Evolutionary conservation across 2,329 filamentous ascomycete genomes (phyloP).

Genomic region (Lachnellula subtilissima): DNA sequence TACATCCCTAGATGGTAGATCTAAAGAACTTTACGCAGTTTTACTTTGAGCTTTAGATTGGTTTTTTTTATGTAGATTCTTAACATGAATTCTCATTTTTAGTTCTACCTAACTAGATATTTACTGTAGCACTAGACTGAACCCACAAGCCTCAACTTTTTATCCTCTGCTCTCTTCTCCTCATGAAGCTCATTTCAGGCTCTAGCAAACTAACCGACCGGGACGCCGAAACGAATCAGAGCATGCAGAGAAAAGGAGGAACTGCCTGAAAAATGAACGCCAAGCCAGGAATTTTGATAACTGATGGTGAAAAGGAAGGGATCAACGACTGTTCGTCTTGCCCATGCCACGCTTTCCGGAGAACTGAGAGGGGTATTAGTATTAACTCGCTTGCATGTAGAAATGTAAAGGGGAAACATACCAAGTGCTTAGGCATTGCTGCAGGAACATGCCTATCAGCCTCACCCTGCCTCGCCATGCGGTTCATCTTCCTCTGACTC

Average conservation of each 20-base stretch:
- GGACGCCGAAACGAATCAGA: background rate
- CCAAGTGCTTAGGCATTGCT: slow-evolving; percentile 83
- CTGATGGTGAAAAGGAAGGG: background rate
- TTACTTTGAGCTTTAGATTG: background rate
- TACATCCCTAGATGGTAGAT: no score
- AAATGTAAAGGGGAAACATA: slow-evolving; percentile 44
- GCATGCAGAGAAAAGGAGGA: background rate
- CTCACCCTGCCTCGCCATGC: slow-evolving; percentile 95
- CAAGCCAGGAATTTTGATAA: background rate
- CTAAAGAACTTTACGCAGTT: no score
- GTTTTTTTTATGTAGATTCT: background rate
- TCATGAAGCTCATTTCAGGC: background rate
- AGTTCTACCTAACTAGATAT: background rate
- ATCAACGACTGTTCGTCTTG: slow-evolving; percentile 71
- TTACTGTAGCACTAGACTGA: background rate
- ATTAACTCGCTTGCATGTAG: background rate
- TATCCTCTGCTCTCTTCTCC: background rate
- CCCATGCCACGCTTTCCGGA: slow-evolving; percentile 91
- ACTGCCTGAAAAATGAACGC: background rate
- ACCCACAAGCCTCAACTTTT: background rate
- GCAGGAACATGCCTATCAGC: slow-evolving; percentile 85
- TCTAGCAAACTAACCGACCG: background rate
- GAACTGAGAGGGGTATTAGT: slow-evolving; percentile 50
- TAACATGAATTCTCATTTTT: background rate
- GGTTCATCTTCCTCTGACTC: slow-evolving; percentile 97